phyloP scores from a whole-genome alignment of 495 filamentous ascomycete species.

The Penicillium cosmopolitanum region DNA sequence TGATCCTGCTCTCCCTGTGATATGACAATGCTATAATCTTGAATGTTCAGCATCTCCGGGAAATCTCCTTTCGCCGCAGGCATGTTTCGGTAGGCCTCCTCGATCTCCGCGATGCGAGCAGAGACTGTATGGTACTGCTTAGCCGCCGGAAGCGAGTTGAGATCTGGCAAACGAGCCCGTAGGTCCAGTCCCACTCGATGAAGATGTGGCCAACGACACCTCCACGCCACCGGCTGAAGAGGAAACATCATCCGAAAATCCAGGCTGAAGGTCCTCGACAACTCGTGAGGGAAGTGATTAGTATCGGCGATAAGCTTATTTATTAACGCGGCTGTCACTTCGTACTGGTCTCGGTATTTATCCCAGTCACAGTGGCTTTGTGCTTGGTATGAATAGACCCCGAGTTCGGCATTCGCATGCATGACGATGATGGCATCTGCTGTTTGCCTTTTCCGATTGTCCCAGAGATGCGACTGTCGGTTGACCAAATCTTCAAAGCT shows the following conservation, averaged over 20 bases:
- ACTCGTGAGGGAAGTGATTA: slow-evolving; percentile 12
- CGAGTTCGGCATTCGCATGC: slow-evolving; percentile 9
- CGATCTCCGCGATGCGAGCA: slow-evolving; percentile 23
- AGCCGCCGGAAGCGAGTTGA: slow-evolving; percentile 18
- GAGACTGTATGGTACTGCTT: slow-evolving; percentile 25
- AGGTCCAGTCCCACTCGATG: slow-evolving; percentile 24
- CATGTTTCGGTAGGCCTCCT: slow-evolving; percentile 14
- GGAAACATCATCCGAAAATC: slow-evolving; percentile 27
- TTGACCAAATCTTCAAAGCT: slow-evolving; percentile 22
- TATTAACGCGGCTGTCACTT: slow-evolving; percentile 15
- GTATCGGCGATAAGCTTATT: slow-evolving; percentile 16
- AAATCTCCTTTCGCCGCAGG: background rate
- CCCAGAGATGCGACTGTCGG: slow-evolving; percentile 17
- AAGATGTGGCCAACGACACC: slow-evolving; percentile 27
- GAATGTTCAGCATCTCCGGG: slow-evolving; percentile 19
- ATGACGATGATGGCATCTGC: slow-evolving; percentile 21
- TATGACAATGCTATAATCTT: slow-evolving; percentile 15
- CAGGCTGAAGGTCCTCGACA: slow-evolving; percentile 15
- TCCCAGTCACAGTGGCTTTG: slow-evolving; percentile 25
- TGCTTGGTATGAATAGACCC: slow-evolving; percentile 13
- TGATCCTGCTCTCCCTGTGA: background rate
- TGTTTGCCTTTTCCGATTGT: slow-evolving; percentile 9
- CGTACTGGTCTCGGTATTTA: slow-evolving; percentile 9
- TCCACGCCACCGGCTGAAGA: slow-evolving; percentile 25
- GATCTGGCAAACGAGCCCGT: slow-evolving; percentile 12